Conservation (phyloP, 164 flowering plant species). For the Houttuynia cordata region DNA sequence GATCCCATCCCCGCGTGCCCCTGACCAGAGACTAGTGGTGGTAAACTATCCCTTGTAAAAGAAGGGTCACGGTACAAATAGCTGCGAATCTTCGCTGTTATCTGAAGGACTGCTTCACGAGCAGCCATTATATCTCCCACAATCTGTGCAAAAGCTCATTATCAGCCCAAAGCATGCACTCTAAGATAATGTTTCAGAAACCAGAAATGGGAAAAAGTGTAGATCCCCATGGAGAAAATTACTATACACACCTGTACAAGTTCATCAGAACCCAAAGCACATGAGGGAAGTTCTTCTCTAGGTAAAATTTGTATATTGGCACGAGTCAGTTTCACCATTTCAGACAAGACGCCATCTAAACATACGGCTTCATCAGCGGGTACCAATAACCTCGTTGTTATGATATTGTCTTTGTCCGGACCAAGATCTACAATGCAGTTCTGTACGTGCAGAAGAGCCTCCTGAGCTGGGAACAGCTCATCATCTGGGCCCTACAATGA, state of each 20-base stretch:
- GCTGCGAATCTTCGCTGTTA: constrained; percentile 65
- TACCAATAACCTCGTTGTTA: constrained; percentile 71
- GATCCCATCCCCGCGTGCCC: constrained; percentile 22
- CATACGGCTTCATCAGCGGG: constrained; percentile 70
- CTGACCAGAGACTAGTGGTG: constrained; percentile 19
- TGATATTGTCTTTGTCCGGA: constrained; percentile 72
- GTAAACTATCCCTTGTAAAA: constrained; percentile 35
- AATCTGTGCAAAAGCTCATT: constrained; percentile 36
- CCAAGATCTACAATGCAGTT: constrained; percentile 73
- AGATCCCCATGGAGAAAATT: constrained; percentile 2
- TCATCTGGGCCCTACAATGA: constrained; percentile 71
- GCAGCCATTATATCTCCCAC: constrained; percentile 87
- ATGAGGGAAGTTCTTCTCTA: constrained; percentile 52
- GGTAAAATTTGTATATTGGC: constrained; percentile 67
- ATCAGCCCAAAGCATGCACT: not conserved
- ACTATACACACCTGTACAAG: constrained; percentile 67
- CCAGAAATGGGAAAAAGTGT: not conserved
- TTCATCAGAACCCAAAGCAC: constrained; percentile 42
- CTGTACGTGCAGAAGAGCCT: constrained; percentile 92
- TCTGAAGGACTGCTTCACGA: constrained; percentile 81
- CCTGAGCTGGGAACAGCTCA: constrained; percentile 97
- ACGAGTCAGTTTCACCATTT: constrained; percentile 52
- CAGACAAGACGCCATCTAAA: constrained; percentile 56
- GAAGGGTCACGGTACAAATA: constrained; percentile 44
- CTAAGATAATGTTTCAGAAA: too few relatives aligned